phyloP scores from a whole-genome alignment of 768 basidiomycete species.

The Hygrocybe punicea region DNA sequence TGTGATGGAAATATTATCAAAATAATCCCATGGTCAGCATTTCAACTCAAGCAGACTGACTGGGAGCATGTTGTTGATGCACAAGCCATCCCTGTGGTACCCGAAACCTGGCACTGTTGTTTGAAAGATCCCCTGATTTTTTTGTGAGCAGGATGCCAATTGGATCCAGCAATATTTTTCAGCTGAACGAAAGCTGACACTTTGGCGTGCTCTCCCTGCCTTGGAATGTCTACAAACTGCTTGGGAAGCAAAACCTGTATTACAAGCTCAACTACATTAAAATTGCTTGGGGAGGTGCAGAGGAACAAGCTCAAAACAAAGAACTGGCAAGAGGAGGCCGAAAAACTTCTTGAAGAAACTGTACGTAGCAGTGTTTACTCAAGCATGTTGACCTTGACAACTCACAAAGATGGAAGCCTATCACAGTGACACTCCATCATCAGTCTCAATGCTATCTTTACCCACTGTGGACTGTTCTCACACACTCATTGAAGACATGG shows the following conservation, averaged over 20 bases:
- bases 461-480: neutral
- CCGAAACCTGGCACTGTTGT: too few relatives aligned
- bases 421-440: neutral
- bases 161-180: constrained; percentile 26
- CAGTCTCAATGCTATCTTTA: too few relatives aligned
- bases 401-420: constrained; percentile 11
- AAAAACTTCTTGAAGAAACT: constrained; percentile 9
- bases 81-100: too few relatives aligned
- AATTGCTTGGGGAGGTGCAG: constrained; percentile 24
- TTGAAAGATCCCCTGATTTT: too few relatives aligned
- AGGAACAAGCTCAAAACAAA: constrained; percentile 22
- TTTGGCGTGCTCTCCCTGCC: constrained; percentile 21
- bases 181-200: constrained; percentile 16
- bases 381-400: neutral
- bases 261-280: constrained; percentile 30
- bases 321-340: constrained; percentile 20
- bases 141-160: constrained; percentile 26
- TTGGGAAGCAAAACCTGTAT: constrained; percentile 24
- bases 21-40: too few relatives aligned
- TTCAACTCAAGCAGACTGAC: too few relatives aligned
- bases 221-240: constrained; percentile 18
- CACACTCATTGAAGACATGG: neutral
- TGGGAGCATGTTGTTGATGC: too few relatives aligned
- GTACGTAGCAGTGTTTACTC: constrained; percentile 5
- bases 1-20: constrained; percentile 7